A percentile compares a stretch with the other conserved stretches of the same genome.
Evolutionary conservation across 1,284 basidiomycete species (phyloP).

Genomic region (Ustilago cynodontis): DNA sequence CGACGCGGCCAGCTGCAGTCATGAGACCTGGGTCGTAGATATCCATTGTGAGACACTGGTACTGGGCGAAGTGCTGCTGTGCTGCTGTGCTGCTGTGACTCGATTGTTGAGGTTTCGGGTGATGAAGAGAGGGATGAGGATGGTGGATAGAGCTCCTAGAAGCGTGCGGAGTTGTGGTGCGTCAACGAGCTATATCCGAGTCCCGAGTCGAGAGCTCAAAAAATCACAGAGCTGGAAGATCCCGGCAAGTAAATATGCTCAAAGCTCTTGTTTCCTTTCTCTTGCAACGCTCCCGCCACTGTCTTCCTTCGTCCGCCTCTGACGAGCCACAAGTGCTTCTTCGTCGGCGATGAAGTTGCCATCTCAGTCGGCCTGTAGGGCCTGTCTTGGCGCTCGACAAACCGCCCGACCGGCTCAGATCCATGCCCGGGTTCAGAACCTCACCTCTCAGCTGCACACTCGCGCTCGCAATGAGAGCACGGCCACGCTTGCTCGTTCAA

Average conservation of each 20-base stretch:
- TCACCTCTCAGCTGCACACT: slow-evolving; percentile 19
- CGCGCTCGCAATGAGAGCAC: not conserved
- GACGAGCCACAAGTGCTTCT: not conserved
- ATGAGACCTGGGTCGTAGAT: slow-evolving; percentile 50
- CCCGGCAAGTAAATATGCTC: too few species aligned
- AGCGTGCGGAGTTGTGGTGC: not conserved
- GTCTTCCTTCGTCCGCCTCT: not conserved
- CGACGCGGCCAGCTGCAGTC: slow-evolving; percentile 9
- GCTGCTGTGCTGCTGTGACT: not conserved
- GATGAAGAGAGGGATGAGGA: not conserved
- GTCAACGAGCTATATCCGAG: slow-evolving; percentile 16
- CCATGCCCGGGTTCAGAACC: slow-evolving; percentile 30
- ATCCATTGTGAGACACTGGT: slow-evolving; percentile 29
- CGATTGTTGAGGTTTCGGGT: not conserved
- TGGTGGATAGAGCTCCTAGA: not conserved
- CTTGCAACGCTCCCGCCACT: not conserved
- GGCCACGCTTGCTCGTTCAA: slow-evolving; percentile 5
- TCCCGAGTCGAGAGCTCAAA: slow-evolving; percentile 15
- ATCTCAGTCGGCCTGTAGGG: slow-evolving; percentile 33
- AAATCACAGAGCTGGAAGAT: not conserved
- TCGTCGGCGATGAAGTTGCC: slow-evolving; percentile 22
- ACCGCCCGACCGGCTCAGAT: slow-evolving; percentile 39
- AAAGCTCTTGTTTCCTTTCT: too few species aligned
- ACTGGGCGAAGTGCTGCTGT: not conserved
- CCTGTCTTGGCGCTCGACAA: slow-evolving; percentile 25